Percentiles rank a stretch among this genome's conserved stretches.
phyloP scores from a whole-genome alignment of 78 protist genomes.

The Dictyostelium discoideum region DNA sequence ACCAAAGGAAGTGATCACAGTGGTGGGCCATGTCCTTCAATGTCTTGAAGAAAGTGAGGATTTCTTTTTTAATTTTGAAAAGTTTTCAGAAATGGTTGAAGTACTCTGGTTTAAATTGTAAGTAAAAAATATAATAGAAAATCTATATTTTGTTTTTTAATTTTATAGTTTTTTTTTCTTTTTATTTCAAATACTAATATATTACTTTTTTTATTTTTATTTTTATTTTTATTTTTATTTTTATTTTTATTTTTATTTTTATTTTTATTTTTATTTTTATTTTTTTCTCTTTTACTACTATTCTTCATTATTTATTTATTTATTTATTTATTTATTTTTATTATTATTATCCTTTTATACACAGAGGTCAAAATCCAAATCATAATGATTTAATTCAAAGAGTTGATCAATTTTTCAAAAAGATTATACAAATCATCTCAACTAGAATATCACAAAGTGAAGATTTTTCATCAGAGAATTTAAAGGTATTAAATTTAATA shows the following conservation, averaged over 20 bases:
- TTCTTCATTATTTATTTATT: too few species aligned
- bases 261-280: neutral
- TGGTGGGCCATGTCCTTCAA: neutral
- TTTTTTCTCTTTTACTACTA: too few species aligned
- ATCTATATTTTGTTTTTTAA: neutral
- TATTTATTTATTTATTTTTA: too few species aligned
- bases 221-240: neutral
- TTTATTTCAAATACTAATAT: too few species aligned
- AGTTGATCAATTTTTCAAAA: neutral
- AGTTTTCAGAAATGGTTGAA: slow-evolving; percentile 37
- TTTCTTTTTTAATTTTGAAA: slow-evolving; percentile 22
- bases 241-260: neutral
- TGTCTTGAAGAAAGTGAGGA: neutral
- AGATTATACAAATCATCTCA: neutral
- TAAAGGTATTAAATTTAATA: neutral
- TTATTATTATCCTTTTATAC: too few species aligned
- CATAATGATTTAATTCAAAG: neutral
- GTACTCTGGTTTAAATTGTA: slow-evolving; percentile 43
- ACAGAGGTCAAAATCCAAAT: neutral
- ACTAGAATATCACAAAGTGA: neutral
- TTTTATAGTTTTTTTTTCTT: too few species aligned
- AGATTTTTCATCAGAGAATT: neutral
- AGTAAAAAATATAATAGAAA: neutral
- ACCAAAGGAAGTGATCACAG: neutral
- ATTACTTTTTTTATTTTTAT: too few species aligned